These are phyloP conservation scores for Aureobasidium lini DNA, from an alignment of 2,329 filamentous ascomycete species.

Conservation along the genomic window DNA sequence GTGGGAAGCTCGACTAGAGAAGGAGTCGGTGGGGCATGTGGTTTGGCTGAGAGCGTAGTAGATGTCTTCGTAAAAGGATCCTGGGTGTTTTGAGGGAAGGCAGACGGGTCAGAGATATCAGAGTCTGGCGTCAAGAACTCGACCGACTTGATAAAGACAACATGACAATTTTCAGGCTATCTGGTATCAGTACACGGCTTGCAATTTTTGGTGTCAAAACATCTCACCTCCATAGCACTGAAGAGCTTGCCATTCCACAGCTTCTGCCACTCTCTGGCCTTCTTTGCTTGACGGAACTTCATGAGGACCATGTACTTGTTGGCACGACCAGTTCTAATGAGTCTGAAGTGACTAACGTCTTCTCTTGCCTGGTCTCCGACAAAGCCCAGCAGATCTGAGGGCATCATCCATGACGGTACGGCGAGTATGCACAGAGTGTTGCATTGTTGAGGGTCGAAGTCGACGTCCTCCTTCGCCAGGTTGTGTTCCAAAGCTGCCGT, in stretches of 20 bases:
- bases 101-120: constrained; percentile 35
- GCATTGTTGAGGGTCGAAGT: constrained; percentile 55
- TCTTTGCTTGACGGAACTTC: constrained; percentile 73
- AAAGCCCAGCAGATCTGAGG: constrained; percentile 84
- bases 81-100: constrained; percentile 52
- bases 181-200: not conserved
- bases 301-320: constrained; percentile 94
- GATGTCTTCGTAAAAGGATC: constrained; percentile 57
- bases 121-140: constrained; percentile 62
- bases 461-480: constrained; percentile 16
- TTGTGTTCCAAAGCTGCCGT: constrained; percentile 48
- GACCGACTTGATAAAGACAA: constrained; percentile 89
- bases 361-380: constrained; percentile 80
- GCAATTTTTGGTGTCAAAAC: constrained; percentile 7
- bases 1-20: constrained; percentile 86
- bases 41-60: constrained; percentile 43
- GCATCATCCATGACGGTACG: constrained; percentile 88
- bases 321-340: constrained; percentile 81
- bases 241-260: constrained; percentile 92
- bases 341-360: constrained; percentile 84
- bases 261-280: constrained; percentile 70
- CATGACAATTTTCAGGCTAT: constrained; percentile 86
- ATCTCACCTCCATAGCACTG: constrained; percentile 73
- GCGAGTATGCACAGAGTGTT: constrained; percentile 89
- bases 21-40: constrained; percentile 67